Evolutionary conservation across 2,329 filamentous ascomycete species (phyloP).

Genomic region (Aspergillus tamarii): DNA sequence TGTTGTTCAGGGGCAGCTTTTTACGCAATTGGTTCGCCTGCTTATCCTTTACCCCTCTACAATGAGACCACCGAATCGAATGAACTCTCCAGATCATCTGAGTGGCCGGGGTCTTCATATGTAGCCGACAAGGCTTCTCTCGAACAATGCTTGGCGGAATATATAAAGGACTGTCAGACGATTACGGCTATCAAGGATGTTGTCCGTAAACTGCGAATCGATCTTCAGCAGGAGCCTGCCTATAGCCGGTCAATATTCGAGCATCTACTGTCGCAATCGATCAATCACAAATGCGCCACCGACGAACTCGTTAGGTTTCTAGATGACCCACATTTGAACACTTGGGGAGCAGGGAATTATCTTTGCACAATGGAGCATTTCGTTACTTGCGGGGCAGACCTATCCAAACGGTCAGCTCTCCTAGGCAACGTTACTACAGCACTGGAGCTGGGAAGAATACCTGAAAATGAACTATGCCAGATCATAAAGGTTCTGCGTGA

Average conservation of each 20-base stretch:
- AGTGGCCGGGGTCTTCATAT: conserved; percentile 2
- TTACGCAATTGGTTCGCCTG: conserved; percentile 23
- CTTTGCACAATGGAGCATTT: conserved; percentile 32
- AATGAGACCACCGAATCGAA: conserved; percentile 22
- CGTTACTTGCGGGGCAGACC: conserved; percentile 20
- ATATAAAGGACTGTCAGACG: conserved; percentile 25
- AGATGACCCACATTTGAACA: conserved; percentile 41
- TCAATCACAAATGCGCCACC: conserved; percentile 14
- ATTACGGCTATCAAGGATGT: conserved; percentile 34
- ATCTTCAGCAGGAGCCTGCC: conserved; percentile 38
- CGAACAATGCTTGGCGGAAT: conserved; percentile 21
- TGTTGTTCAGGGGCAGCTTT: conserved; percentile 20
- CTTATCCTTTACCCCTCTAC: conserved; percentile 24
- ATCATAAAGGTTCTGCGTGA: conserved; percentile 36
- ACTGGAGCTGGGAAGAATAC: conserved; percentile 40
- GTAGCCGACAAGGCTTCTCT: conserved; percentile 6
- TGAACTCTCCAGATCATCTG: conserved; percentile 8
- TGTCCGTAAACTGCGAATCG: conserved; percentile 32
- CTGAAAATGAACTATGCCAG: conserved; percentile 33
- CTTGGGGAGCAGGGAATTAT: conserved; percentile 40
- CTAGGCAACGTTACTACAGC: conserved; percentile 33
- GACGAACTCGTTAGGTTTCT: conserved; percentile 36
- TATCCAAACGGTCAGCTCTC: conserved; percentile 23
- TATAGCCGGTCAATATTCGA: conserved; percentile 41
- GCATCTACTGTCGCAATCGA: conserved; percentile 29